phyloP scores from a whole-genome alignment of 805 yeast species.

The Sugiyamaella marilandica region DNA sequence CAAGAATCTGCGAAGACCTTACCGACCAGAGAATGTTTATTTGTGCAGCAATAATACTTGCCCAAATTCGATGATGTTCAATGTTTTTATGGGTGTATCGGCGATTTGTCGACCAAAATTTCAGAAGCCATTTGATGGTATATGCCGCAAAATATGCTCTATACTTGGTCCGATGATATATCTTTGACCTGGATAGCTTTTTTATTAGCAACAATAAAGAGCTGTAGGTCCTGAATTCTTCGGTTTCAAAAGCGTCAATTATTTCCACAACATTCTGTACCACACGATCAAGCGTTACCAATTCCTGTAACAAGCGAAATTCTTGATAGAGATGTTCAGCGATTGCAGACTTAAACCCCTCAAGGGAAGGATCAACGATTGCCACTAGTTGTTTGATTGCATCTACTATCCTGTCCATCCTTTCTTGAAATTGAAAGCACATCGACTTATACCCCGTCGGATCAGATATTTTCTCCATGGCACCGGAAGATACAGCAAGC shows the following conservation, averaged over 20 bases:
- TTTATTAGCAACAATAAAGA: constrained; percentile 56
- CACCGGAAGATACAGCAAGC: constrained; percentile 19
- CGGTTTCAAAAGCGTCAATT: constrained; percentile 32
- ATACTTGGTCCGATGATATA: constrained; percentile 23
- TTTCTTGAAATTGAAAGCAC: constrained; percentile 7
- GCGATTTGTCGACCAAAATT: constrained; percentile 11
- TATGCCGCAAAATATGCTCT: constrained; percentile 18
- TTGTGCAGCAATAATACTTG: constrained; percentile 28
- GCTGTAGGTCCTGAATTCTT: neutral
- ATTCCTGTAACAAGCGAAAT: constrained; percentile 38
- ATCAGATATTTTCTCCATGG: constrained; percentile 15
- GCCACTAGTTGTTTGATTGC: constrained; percentile 11
- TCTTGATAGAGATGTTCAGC: constrained; percentile 58
- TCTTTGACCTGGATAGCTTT: constrained; percentile 28
- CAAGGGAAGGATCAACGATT: constrained; percentile 8
- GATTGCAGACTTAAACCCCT: constrained; percentile 46
- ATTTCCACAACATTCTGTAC: constrained; percentile 42
- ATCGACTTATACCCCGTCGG: neutral
- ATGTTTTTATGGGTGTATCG: constrained; percentile 20
- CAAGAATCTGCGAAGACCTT: constrained; percentile 23
- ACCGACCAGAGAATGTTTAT: constrained; percentile 29
- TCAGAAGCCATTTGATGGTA: constrained; percentile 7
- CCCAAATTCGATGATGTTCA: constrained; percentile 26
- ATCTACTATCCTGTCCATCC: constrained; percentile 17
- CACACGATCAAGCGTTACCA: constrained; percentile 28